Evolutionary conservation across 345 rosid genomes (phyloP).

Genomic region (Salix brachista): DNA sequence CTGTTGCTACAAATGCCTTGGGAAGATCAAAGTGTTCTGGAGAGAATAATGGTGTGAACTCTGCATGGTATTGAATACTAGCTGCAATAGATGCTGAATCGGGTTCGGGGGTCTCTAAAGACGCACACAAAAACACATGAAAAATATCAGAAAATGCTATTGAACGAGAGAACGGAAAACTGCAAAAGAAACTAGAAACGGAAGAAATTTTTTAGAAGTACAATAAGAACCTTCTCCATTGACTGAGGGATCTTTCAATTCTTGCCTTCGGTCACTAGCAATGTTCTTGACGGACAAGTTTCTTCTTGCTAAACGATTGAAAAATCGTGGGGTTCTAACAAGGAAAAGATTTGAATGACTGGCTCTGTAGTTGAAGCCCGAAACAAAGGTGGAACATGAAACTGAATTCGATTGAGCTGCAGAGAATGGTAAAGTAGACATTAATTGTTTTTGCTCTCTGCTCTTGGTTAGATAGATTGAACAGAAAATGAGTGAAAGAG

Average conservation of each 20-base stretch:
- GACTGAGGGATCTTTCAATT: constrained; percentile 21
- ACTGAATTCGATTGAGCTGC: constrained; percentile 20
- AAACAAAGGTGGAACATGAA: constrained; percentile 10
- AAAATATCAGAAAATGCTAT: not conserved
- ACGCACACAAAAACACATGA: not conserved
- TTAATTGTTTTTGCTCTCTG: not conserved
- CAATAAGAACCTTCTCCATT: constrained; percentile 23
- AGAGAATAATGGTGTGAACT: constrained; percentile 53
- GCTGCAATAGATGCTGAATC: constrained; percentile 42
- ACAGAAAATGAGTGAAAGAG: constrained; percentile 29
- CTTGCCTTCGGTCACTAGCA: constrained; percentile 39
- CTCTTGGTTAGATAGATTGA: not conserved
- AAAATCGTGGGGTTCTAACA: constrained; percentile 17
- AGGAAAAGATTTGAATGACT: constrained; percentile 26
- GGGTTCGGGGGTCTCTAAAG: constrained; percentile 26
- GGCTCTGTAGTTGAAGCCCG: constrained; percentile 23
- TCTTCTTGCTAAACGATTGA: constrained; percentile 17
- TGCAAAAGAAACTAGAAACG: not conserved
- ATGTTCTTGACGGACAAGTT: constrained; percentile 29
- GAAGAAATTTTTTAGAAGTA: not conserved
- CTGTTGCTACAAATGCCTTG: constrained; percentile 48
- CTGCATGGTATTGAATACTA: constrained; percentile 51
- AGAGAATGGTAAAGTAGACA: constrained; percentile 38
- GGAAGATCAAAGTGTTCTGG: constrained; percentile 49
- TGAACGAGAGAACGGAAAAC: not conserved